phyloP scores from a whole-genome alignment of 169 alveolate species.

The Plasmodium gonderi region DNA sequence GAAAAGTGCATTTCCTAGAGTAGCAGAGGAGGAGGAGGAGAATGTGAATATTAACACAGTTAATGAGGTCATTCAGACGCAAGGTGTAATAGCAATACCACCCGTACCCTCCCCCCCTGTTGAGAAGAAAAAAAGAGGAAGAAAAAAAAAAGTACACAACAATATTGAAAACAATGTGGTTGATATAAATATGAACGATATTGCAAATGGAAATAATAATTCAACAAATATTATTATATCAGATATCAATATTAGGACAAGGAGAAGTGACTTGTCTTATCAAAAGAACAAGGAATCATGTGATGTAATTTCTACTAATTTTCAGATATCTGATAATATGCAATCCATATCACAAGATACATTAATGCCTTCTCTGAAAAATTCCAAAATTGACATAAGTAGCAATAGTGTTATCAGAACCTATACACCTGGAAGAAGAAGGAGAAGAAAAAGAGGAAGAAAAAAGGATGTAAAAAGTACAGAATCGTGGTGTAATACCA shows the following conservation, averaged over 20 bases:
- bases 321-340: not conserved
- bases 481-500: not conserved
- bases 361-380: not conserved
- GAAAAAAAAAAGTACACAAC: conserved; percentile 15
- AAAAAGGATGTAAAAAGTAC: no score
- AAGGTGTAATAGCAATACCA: no score
- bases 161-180: not conserved
- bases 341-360: not conserved
- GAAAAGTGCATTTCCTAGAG: not conserved
- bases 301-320: not conserved
- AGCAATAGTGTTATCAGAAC: not conserved
- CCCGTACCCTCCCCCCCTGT: not conserved
- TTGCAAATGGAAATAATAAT: not conserved
- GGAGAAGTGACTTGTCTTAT: not conserved
- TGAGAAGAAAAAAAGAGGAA: conserved; percentile 25
- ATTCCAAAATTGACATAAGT: not conserved
- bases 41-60: not conserved
- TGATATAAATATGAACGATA: not conserved
- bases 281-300: not conserved
- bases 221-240: not conserved
- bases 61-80: not conserved
- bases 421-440: not conserved
- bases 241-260: not conserved
- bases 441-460: not conserved
- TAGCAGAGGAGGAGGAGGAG: not conserved